Evolutionary conservation across 371 early-diverging fungal genomes (phyloP), one percentile per base, ranked within the genome.

Genomic region (Mucor lusitanicus): DNA sequence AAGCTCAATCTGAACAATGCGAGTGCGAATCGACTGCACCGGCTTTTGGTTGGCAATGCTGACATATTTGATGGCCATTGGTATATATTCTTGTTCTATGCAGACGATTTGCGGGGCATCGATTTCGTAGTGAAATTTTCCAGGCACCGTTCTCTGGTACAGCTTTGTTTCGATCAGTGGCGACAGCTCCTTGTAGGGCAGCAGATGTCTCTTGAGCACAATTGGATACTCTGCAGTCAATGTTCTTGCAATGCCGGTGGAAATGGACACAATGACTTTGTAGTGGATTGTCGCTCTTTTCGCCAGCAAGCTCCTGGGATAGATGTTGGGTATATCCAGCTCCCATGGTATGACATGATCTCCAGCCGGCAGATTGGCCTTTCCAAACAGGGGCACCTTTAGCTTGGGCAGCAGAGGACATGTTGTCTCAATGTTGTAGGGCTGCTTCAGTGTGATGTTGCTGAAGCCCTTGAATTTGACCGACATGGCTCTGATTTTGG

Each of bases 381-480:
- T 80, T 59, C 66, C 70, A 53, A 71, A 60, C 9, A 81, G 12
- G 2, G 69, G 54, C 12, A 69, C 61, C 50, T 81, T 81, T 11
- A 78, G 59, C 58, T 81, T 78, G 1, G 80, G 80, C 56, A 80
- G 59, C 6, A 80, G 30, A 4, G 70, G 68, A 9, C 57, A 61
- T 28, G 60, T 55, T 1, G 67, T 50, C 37, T 71, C 71, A 2
- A 71, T 9, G 27, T 33, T 42, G 8, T 21, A 40, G 6, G 72
- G 65, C 33, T 54, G 55, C 21, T 64, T 57, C 6, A 68, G 39
- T 2, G 53, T 72, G 25, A 65, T 65, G 6, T 65, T 68, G 37
- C 73, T 71, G n/a, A 64, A 73, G 2, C 83, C 83, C 67, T 82
- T 82, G 56, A 82, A 82, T 59, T 82, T 82, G 54, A 82, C 59